Evolutionary conservation across 2,329 filamentous ascomycete species (phyloP).

Genomic region (Coniochaeta ligniaria): DNA sequence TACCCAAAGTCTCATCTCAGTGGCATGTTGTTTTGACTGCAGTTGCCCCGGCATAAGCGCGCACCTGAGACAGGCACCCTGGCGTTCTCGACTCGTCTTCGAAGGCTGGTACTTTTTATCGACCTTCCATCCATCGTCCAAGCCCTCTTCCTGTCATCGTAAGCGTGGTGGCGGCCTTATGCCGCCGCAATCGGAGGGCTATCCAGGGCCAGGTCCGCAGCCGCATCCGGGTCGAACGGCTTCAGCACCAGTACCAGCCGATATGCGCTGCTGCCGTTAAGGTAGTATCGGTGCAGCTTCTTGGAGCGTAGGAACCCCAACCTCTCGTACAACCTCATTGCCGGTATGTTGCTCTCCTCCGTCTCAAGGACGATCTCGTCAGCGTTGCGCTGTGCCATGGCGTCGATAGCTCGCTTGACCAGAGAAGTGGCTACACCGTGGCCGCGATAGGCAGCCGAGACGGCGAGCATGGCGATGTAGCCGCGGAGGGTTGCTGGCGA

Average conservation of each 20-base stretch:
- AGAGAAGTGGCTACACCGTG: constrained; percentile 82
- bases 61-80: too few relatives aligned
- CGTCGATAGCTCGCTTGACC: constrained; percentile 84
- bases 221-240: constrained; percentile 32
- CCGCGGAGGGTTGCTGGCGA: constrained; percentile 69
- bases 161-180: constrained; percentile 6
- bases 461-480: constrained; percentile 99
- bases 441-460: constrained; percentile 70
- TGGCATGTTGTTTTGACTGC: too few relatives aligned
- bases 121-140: background rate
- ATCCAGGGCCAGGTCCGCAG: constrained; percentile 25
- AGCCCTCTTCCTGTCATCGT: background rate
- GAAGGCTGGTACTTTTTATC: too few relatives aligned
- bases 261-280: constrained; percentile 94
- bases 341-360: constrained; percentile 84
- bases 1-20: too few relatives aligned
- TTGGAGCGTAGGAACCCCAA: constrained; percentile 90
- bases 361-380: constrained; percentile 96
- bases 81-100: too few relatives aligned
- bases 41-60: too few relatives aligned
- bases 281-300: constrained; percentile 86
- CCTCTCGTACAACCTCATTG: constrained; percentile 87
- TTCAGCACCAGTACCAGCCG: constrained; percentile 77
- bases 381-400: constrained; percentile 76
- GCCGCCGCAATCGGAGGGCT: constrained; percentile 9